phyloP scores from a whole-genome alignment of 768 basidiomycete species.

The Mycena epipterygia region DNA sequence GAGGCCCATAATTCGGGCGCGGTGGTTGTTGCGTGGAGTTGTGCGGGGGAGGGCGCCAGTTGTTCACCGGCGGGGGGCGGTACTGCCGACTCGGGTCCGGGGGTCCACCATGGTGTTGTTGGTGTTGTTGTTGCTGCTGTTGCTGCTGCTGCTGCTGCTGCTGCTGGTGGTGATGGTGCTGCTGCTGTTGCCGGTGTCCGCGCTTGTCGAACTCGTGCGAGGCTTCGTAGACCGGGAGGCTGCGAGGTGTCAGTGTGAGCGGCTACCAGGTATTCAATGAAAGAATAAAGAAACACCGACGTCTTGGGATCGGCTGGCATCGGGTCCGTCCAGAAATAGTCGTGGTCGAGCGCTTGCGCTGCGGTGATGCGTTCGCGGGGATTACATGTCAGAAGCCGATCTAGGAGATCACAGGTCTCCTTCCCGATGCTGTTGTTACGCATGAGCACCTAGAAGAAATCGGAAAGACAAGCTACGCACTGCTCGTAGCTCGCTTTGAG shows the following conservation, averaged over 20 bases:
- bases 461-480: slow-evolving; percentile 54
- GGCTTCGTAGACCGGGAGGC: slow-evolving; percentile 82
- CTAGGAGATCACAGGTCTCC: slow-evolving; percentile 86
- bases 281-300: slow-evolving; percentile 55
- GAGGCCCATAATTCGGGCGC: no score
- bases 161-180: slow-evolving; percentile 28
- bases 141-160: slow-evolving; percentile 40
- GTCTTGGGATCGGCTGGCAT: slow-evolving; percentile 87
- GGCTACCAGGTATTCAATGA: no score
- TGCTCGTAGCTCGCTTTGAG: slow-evolving; percentile 70
- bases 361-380: slow-evolving; percentile 90
- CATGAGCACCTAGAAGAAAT: slow-evolving; percentile 22
- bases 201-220: slow-evolving; percentile 89
- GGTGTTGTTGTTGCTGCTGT: slow-evolving; percentile 36
- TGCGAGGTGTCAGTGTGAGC: slow-evolving; percentile 42
- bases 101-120: background rate
- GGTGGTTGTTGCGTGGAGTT: slow-evolving; percentile 12
- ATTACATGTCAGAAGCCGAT: slow-evolving; percentile 86
- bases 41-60: no score
- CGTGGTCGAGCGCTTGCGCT: slow-evolving; percentile 87
- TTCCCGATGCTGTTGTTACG: slow-evolving; percentile 66
- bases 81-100: slow-evolving; percentile 23
- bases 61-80: slow-evolving; percentile 25
- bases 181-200: slow-evolving; percentile 64
- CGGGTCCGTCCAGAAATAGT: slow-evolving; percentile 95